Base-by-base conservation (phyloP, 352 stramenopile genomes). In the Globisporangium camurandrum region DNA sequence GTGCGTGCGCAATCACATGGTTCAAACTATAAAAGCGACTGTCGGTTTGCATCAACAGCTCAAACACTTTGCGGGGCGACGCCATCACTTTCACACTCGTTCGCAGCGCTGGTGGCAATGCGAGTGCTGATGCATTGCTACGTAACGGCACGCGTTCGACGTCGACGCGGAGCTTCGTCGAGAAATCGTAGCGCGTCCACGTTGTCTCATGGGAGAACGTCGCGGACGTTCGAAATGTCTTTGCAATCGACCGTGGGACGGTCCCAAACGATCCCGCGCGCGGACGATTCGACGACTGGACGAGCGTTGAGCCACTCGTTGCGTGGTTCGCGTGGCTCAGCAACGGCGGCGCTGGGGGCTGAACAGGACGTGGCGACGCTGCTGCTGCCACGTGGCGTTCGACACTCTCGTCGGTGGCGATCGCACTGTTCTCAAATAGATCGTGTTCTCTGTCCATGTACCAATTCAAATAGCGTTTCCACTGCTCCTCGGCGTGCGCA, bases 381-480 rank as follows among this genome's bases (percentile, higher is more conserved):
- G n/a, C n/a, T 17, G 23, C 33, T 10, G 44, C 40, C 6, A 19
- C 54, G 23, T 37, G 11, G 26, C 17, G 9, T 12, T 79, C 69
- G 23, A 75, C 50, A 10, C 37, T 30, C 11, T 49, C 43, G n/a
- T 57, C 44, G 20, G 37, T 22, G 36, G 12, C 16, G n/a, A 22
- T 37, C 10, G 17, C 30, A 19, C 33, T 46, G 31, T 16, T 33
- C 20, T 52, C 46, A 22, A 33, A 31, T 27, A 58, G 48, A 12
- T 83, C 71, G 40, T 72, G 63, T 16, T 91, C 80, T 17, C 86
- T 76, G 45, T 88, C 78, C 70, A 93, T 86, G 54, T 93, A 93
- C 82, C 82, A 93, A 28, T 85, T 81, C 17, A 93, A 49, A 40
- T 93, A 93, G 28, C 77, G 79, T 30, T 86, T 87, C 82, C 82